These are phyloP conservation scores for Phialophora verrucosa DNA, from an alignment of 2,329 filamentous ascomycete species.

Conservation along the genomic window DNA sequence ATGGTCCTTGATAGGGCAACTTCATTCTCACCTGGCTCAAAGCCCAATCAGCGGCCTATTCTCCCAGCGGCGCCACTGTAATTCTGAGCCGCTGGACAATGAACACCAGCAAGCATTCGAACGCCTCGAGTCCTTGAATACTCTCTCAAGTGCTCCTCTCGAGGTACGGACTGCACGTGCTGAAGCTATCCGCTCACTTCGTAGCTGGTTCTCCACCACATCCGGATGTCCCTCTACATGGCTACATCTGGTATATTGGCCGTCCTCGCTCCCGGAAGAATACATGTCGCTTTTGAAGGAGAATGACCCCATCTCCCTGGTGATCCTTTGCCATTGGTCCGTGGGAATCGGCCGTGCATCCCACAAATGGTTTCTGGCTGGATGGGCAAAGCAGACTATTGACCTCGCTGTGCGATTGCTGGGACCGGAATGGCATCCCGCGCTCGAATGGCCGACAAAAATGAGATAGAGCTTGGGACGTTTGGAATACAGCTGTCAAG, in stretches of 20 bases:
- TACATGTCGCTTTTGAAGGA: conserved; percentile 16
- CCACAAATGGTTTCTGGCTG: conserved; percentile 13
- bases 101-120: conserved; percentile 8
- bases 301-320: conserved; percentile 9
- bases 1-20: conserved; percentile 10
- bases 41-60: conserved; percentile 6
- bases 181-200: conserved; percentile 1
- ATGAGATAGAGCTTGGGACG: too few relatives aligned
- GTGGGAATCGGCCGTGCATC: not conserved
- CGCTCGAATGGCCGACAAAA: conserved; percentile 3
- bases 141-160: not conserved
- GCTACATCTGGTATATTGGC: conserved; percentile 12
- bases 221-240: conserved; percentile 9
- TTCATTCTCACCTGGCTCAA: conserved; percentile 14
- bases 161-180: not conserved
- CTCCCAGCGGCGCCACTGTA: not conserved
- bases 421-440: not conserved
- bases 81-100: not conserved
- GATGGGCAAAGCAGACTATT: conserved; percentile 6
- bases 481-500: too few relatives aligned
- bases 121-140: conserved; percentile 10
- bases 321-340: conserved; percentile 12
- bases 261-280: conserved; percentile 5
- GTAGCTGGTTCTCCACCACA: conserved; percentile 3
- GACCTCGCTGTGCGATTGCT: not conserved